Conservation (phyloP, 495 filamentous ascomycete species). For the Penicillium fimorum region DNA sequence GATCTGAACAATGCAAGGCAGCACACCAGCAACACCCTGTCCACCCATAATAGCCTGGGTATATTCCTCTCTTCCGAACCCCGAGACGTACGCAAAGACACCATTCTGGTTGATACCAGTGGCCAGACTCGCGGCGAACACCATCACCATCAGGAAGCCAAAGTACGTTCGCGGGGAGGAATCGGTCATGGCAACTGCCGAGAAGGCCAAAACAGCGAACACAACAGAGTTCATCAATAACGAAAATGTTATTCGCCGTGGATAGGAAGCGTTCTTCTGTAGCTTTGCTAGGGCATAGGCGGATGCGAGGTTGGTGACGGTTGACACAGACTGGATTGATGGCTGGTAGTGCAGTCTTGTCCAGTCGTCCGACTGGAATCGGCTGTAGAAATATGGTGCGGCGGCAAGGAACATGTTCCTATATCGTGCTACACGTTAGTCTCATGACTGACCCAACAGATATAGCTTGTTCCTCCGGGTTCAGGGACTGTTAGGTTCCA, state of each 20-base stretch:
- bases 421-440: neutral
- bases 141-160: constrained; percentile 76
- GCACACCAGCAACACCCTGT: constrained; percentile 87
- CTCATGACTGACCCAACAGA: constrained; percentile 9
- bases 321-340: constrained; percentile 78
- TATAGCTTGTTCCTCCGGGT: neutral
- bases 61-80: constrained; percentile 80
- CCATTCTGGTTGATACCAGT: constrained; percentile 91
- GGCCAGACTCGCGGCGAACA: constrained; percentile 72
- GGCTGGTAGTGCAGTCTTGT: constrained; percentile 81
- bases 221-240: constrained; percentile 68
- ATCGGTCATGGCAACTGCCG: constrained; percentile 63
- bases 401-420: constrained; percentile 99
- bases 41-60: constrained; percentile 96
- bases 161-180: constrained; percentile 67
- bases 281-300: constrained; percentile 73
- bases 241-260: constrained; percentile 72
- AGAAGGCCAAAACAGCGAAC: constrained; percentile 76
- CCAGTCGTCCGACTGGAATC: constrained; percentile 69
- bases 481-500: constrained; percentile 4
- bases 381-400: constrained; percentile 84
- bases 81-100: constrained; percentile 84
- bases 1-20: constrained; percentile 84
- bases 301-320: constrained; percentile 71
- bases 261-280: constrained; percentile 78